phyloP scores from a whole-genome alignment of 495 filamentous ascomycete species.

The Aspergillus olivimuriae region DNA sequence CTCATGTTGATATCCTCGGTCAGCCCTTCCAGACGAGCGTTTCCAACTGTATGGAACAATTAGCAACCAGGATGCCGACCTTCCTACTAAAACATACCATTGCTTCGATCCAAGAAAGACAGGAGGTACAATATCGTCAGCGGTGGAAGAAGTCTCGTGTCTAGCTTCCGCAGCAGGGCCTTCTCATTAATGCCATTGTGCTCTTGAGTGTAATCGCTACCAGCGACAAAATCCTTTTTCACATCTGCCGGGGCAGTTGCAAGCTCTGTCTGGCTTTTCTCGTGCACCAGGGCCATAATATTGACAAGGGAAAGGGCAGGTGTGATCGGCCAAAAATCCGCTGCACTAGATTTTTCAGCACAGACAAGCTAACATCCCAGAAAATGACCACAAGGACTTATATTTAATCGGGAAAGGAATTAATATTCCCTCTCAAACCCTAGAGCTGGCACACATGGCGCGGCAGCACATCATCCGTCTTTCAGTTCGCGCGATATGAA shows the following conservation, averaged over 20 bases:
- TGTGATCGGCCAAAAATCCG: too few species aligned
- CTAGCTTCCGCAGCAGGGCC: slow-evolving; percentile 58
- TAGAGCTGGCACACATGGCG: slow-evolving; percentile 5
- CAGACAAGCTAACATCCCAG: too few species aligned
- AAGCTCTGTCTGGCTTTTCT: not conserved
- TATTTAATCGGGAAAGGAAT: too few species aligned
- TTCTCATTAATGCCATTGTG: slow-evolving; percentile 49
- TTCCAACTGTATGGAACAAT: slow-evolving; percentile 36
- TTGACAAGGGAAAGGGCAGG: too few species aligned
- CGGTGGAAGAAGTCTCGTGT: slow-evolving; percentile 56
- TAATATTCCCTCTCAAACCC: not conserved
- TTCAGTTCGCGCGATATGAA: slow-evolving; percentile 9
- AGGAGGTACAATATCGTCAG: slow-evolving; percentile 64
- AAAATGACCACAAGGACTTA: too few species aligned
- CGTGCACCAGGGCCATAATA: slow-evolving; percentile 7
- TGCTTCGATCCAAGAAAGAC: slow-evolving; percentile 70
- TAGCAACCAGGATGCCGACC: slow-evolving; percentile 13
- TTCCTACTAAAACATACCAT: slow-evolving; percentile 40
- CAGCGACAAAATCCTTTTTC: slow-evolving; percentile 5
- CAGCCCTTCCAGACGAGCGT: slow-evolving; percentile 58
- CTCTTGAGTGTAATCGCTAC: slow-evolving; percentile 15
- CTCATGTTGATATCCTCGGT: slow-evolving; percentile 57
- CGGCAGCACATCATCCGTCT: slow-evolving; percentile 13
- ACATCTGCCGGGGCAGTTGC: not conserved
- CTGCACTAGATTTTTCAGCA: too few species aligned